Base-by-base conservation (phyloP, 805 yeast genomes). In the Yarrowia sp. region DNA sequence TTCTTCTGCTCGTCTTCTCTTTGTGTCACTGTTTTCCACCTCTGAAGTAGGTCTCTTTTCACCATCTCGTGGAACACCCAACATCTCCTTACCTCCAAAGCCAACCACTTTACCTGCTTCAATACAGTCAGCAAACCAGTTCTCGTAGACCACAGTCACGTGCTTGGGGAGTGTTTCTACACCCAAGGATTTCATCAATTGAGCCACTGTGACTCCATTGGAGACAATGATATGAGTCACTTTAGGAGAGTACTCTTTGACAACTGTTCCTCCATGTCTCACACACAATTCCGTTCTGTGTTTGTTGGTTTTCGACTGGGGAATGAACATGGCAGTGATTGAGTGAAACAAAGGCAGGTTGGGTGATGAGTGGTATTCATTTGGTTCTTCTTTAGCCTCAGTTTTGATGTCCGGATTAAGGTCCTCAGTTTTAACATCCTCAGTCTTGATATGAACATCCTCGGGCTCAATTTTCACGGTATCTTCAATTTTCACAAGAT, bases 51-150 rank as follows among this genome's bases (percentile, higher is more conserved):
- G 11, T 6, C 63, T 31, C 33, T 42, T 57, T 0, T 43, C 50
- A 1, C 51, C 64, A 1, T 43, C 36, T 18, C 64, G 18, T 2
- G 50, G 51, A 3, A 58, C 41, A 1, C 41, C 51, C 2, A 35
- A 32, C 10, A 58, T 39, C 55, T 61, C 58, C 7, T 61, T 28
- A 8, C 47, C 39, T 3, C 55, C 47, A 18, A 28, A 15, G 5
- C 57, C 38, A 2, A 28, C 45, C 8, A 64, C 11, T 22, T 39
- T 9, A 17, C 65, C 65, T 5, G 65, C 33, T 18, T 62, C 65
- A 18, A 62, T 48, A 31, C 65, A 55, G 28, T 64, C 65, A 13
- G 65, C 65, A 32, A 43, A 22, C 65, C 65, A 57, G 36, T 42
- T 41, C 17, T 64, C 65, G 38, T 51, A 39, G 28, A 55, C 51